phyloP scores from a whole-genome alignment of 371 early-diverging fungal species.

The Fennellomyces sp. region DNA sequence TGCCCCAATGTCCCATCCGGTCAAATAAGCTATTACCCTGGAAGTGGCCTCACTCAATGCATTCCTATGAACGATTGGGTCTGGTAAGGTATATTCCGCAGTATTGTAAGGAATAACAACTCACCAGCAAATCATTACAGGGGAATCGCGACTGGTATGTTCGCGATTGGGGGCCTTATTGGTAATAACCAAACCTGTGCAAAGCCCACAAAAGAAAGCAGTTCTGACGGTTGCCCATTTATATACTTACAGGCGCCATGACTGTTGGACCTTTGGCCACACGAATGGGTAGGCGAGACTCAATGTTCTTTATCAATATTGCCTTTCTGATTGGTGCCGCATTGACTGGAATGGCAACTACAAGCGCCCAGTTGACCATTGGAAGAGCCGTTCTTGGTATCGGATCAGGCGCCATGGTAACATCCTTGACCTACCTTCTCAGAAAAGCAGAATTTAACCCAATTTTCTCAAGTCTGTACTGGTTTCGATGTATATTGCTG shows the following conservation, averaged over 20 bases:
- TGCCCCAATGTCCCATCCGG: slow-evolving; percentile 39
- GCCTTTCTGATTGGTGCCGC: slow-evolving; percentile 70
- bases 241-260: slow-evolving; percentile 78
- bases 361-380: slow-evolving; percentile 65
- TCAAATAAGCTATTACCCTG: slow-evolving; percentile 34
- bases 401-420: slow-evolving; percentile 74
- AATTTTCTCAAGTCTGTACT: slow-evolving; percentile 52
- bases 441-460: neutral
- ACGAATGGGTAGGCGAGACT: slow-evolving; percentile 66
- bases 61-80: slow-evolving; percentile 47
- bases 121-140: slow-evolving; percentile 8
- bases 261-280: slow-evolving; percentile 56
- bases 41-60: slow-evolving; percentile 42
- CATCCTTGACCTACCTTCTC: neutral
- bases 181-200: too few species aligned
- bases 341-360: slow-evolving; percentile 58
- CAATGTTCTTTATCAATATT: slow-evolving; percentile 68
- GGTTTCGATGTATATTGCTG: slow-evolving; percentile 81
- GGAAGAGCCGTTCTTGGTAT: slow-evolving; percentile 86
- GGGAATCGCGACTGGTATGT: slow-evolving; percentile 69
- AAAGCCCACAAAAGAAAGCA: too few species aligned
- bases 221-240: too few species aligned
- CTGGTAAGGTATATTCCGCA: slow-evolving; percentile 33
- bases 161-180: slow-evolving; percentile 74
- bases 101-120: neutral